phyloP scores from a whole-genome alignment of 2,329 filamentous ascomycete genomes.

The Alternaria arbusti region DNA sequence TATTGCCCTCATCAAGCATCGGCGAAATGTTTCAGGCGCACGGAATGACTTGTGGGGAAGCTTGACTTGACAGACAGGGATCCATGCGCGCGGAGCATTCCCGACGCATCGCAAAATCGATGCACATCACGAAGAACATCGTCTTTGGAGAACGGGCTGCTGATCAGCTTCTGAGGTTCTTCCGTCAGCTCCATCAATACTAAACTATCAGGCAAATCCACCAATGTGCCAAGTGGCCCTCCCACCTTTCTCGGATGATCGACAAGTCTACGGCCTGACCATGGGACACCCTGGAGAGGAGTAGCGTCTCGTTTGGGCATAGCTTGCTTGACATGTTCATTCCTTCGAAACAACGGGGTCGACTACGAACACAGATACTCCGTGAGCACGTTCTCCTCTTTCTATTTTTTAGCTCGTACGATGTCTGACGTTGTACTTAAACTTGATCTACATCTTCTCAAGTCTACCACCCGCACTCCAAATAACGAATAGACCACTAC shows the following conservation, averaged over 20 bases:
- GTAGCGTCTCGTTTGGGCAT: slow-evolving; percentile 7
- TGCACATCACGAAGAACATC: background rate
- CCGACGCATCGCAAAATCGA: background rate
- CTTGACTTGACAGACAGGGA: background rate
- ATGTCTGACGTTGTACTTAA: slow-evolving; percentile 20
- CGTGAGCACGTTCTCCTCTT: slow-evolving; percentile 12
- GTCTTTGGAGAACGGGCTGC: background rate
- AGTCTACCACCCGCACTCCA: background rate
- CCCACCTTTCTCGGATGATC: background rate
- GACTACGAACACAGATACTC: slow-evolving; percentile 7
- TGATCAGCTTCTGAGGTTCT: slow-evolving; percentile 4
- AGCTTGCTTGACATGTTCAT: slow-evolving; percentile 8
- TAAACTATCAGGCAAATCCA: slow-evolving; percentile 9
- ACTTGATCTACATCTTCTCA: background rate
- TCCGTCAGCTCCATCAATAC: slow-evolving; percentile 12
- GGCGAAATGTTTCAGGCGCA: slow-evolving; percentile 22
- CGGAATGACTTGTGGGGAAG: slow-evolving; percentile 16
- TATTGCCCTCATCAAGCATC: slow-evolving; percentile 29
- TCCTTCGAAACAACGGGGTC: slow-evolving; percentile 5
- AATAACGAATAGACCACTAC: background rate
- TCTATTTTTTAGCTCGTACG: slow-evolving; percentile 6
- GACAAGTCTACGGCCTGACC: background rate
- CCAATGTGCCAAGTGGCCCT: slow-evolving; percentile 16
- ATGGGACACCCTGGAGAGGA: slow-evolving; percentile 3
- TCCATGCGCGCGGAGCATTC: slow-evolving; percentile 10